phyloP scores from a whole-genome alignment of 768 basidiomycete species.

The Rhodotorula toruloides region DNA sequence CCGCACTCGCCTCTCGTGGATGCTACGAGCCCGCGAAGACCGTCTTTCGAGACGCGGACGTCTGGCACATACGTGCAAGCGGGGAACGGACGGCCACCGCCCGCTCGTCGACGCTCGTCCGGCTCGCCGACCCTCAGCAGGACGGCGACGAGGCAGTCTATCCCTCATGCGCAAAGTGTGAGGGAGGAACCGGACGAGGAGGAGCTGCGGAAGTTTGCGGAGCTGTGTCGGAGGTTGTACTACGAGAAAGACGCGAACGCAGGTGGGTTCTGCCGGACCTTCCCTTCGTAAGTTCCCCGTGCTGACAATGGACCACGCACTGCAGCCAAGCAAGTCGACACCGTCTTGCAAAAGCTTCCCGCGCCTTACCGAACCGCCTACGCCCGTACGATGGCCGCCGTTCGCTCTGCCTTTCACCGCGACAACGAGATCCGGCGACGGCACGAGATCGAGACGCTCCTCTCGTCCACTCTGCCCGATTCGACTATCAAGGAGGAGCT shows the following conservation, averaged over 20 bases:
- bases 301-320: not conserved
- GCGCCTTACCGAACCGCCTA: constrained; percentile 24
- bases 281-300: not conserved
- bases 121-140: not conserved
- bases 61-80: not conserved
- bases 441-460: not conserved
- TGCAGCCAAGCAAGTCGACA: constrained; percentile 25
- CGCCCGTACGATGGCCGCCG: constrained; percentile 26
- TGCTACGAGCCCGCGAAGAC: not conserved
- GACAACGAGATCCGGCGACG: constrained; percentile 22
- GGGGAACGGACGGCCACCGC: not conserved
- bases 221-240: constrained; percentile 19
- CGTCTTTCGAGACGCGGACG: too few relatives aligned
- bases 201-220: constrained; percentile 17
- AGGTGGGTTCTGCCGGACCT: constrained; percentile 1
- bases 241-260: constrained; percentile 10
- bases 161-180: constrained; percentile 4
- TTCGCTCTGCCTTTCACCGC: constrained; percentile 34
- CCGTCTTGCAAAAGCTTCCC: constrained; percentile 18
- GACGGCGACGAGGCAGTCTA: not conserved
- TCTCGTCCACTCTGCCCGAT: constrained; percentile 9
- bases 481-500: constrained; percentile 4
- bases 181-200: not conserved
- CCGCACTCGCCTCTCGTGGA: not conserved
- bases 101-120: not conserved